Conservation (phyloP, 2,329 filamentous ascomycete species). For the Grosmannia huntii region DNA sequence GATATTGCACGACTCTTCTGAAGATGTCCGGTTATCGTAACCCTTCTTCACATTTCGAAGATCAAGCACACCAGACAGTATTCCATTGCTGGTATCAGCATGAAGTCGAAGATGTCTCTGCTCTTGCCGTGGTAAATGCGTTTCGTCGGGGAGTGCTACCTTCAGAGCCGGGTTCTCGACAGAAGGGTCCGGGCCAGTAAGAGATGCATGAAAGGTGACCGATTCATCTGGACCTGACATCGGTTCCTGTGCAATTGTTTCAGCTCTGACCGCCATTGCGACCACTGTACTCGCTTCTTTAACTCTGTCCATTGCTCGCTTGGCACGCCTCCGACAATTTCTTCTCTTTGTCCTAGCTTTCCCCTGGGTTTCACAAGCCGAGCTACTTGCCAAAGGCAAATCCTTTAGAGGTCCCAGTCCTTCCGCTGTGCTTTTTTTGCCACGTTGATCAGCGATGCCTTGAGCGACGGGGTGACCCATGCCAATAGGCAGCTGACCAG, state of each 20-base stretch:
- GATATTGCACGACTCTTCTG: neutral
- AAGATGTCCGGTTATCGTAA: slow-evolving; percentile 37
- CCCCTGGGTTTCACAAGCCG: slow-evolving; percentile 5
- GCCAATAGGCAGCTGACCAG: neutral
- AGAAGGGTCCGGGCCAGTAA: neutral
- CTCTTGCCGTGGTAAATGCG: neutral
- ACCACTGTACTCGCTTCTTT: neutral
- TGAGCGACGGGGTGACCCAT: neutral
- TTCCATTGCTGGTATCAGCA: slow-evolving; percentile 49
- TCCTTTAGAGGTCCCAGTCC: neutral
- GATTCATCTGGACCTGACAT: neutral
- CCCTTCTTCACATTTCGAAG: slow-evolving; percentile 55
- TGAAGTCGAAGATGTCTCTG: slow-evolving; percentile 22
- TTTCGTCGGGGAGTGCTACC: neutral
- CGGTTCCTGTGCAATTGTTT: neutral
- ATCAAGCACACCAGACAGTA: slow-evolving; percentile 62
- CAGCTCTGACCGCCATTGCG: neutral
- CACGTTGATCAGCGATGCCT: neutral
- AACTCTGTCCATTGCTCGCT: slow-evolving; percentile 14
- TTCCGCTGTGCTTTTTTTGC: neutral
- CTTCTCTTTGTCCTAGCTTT: slow-evolving; percentile 34
- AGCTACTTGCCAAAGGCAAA: neutral
- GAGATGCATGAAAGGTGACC: too few relatives aligned
- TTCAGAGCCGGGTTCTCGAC: neutral
- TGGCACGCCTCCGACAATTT: slow-evolving; percentile 35